Evolutionary conservation across 2,329 filamentous ascomycete species (phyloP).

Genomic region (Onygenales sp.): DNA sequence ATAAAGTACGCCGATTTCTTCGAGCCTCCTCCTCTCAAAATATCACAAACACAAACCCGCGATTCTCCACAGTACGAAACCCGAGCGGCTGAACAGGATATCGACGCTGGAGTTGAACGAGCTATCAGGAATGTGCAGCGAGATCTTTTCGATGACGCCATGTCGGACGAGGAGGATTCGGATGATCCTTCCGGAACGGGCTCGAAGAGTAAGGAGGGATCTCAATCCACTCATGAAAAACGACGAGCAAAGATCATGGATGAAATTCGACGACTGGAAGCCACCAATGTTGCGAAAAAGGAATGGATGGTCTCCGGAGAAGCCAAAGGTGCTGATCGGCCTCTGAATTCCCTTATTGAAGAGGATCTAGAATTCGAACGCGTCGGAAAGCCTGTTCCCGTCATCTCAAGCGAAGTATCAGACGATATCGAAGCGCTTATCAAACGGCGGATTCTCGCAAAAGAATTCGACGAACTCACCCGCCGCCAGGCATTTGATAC

Average conservation of each 20-base stretch:
- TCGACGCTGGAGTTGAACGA: constrained; percentile 58
- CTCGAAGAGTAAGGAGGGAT: constrained; percentile 13
- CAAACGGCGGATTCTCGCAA: constrained; percentile 80
- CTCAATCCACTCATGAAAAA: constrained; percentile 69
- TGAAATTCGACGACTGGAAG: constrained; percentile 86
- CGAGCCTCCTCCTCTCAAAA: constrained; percentile 60
- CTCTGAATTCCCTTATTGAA: constrained; percentile 84
- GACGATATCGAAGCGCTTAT: constrained; percentile 90
- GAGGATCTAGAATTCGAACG: constrained; percentile 95
- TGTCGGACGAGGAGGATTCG: constrained; percentile 45
- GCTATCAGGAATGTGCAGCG: constrained; percentile 80
- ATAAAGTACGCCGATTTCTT: constrained; percentile 93
- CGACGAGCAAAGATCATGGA: constrained; percentile 75
- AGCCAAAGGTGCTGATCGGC: constrained; percentile 70
- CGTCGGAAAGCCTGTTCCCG: constrained; percentile 84
- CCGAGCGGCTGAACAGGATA: constrained; percentile 31
- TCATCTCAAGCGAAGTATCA: constrained; percentile 83
- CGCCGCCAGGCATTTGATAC: constrained; percentile 69
- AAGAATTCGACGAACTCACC: constrained; percentile 86
- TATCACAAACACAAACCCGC: not conserved
- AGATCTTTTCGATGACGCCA: constrained; percentile 77
- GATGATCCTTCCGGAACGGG: constrained; percentile 49
- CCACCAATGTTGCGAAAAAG: constrained; percentile 77
- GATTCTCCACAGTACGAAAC: not conserved
- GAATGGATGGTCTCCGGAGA: constrained; percentile 88